phyloP scores from a whole-genome alignment of 2,329 filamentous ascomycete genomes.

The Colletotrichum tabaci region DNA sequence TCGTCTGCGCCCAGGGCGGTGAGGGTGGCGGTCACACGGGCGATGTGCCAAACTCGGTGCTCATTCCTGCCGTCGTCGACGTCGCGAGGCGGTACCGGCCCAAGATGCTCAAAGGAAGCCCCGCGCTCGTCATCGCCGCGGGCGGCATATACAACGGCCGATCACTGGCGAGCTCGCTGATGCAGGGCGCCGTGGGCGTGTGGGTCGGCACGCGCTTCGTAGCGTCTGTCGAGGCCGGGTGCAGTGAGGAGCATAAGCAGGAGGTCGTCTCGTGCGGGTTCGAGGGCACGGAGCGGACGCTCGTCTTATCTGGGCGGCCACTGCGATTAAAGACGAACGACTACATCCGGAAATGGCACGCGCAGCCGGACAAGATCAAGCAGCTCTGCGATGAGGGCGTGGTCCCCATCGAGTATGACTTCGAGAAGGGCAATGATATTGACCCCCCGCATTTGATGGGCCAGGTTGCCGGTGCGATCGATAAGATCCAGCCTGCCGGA shows the following conservation, averaged over 20 bases:
- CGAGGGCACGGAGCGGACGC: constrained; percentile 84
- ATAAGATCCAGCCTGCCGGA: constrained; percentile 83
- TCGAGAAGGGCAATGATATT: constrained; percentile 85
- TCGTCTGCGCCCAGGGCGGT: constrained; percentile 92
- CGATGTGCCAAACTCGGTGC: constrained; percentile 86
- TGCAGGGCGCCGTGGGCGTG: constrained; percentile 89
- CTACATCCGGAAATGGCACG: constrained; percentile 88
- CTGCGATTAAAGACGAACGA: constrained; percentile 86
- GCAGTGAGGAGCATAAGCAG: constrained; percentile 85
- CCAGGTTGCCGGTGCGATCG: constrained; percentile 86
- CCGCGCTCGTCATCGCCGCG: constrained; percentile 88
- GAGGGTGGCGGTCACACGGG: constrained; percentile 96
- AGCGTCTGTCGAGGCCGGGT: constrained; percentile 84
- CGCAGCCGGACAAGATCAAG: constrained; percentile 80
- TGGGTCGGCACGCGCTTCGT: constrained; percentile 98
- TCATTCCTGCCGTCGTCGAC: constrained; percentile 90
- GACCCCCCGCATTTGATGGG: constrained; percentile 95
- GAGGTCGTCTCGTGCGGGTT: constrained; percentile 85
- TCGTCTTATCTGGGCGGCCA: constrained; percentile 87
- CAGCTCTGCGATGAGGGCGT: constrained; percentile 82
- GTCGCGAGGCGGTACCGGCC: constrained; percentile 82
- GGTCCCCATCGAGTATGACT: constrained; percentile 85
- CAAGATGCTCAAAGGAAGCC: constrained; percentile 75
- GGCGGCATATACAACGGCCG: constrained; percentile 90
- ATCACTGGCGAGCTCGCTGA: constrained; percentile 83